Percentiles rank a stretch among this genome's conserved stretches.
Conservation (phyloP, 805 yeast genomes). For the Candida awuae region DNA sequence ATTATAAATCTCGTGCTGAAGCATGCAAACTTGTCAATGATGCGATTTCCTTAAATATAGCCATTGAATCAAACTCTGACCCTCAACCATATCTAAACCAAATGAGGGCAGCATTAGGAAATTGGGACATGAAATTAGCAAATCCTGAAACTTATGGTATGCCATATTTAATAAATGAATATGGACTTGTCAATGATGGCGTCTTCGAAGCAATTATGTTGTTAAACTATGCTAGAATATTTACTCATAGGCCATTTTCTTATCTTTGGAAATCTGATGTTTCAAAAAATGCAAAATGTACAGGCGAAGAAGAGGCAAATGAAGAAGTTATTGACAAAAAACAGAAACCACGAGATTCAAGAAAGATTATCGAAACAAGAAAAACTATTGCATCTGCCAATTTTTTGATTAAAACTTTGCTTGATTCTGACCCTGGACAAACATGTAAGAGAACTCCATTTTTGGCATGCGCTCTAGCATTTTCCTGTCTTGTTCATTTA, state of each 20-base stretch:
- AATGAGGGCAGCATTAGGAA: conserved; percentile 40
- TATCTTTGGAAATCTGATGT: conserved; percentile 43
- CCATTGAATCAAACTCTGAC: conserved; percentile 35
- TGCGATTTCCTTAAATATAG: conserved; percentile 39
- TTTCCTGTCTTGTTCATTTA: conserved; percentile 43
- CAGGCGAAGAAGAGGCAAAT: conserved; percentile 23
- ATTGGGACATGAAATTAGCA: conserved; percentile 41
- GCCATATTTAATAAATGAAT: conserved; percentile 35
- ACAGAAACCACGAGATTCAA: conserved; percentile 27
- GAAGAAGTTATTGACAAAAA: conserved; percentile 9
- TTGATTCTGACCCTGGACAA: conserved; percentile 40
- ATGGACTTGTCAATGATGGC: conserved; percentile 45
- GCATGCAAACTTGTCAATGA: conserved; percentile 43
- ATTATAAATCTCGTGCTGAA: conserved; percentile 39
- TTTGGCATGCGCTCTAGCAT: conserved; percentile 46
- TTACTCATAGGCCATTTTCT: conserved; percentile 47
- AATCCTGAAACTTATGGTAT: conserved; percentile 36
- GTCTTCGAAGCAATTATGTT: conserved; percentile 43
- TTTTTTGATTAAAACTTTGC: conserved; percentile 36
- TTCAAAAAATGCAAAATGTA: conserved; percentile 34
- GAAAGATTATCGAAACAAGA: conserved; percentile 43
- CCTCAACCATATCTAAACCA: conserved; percentile 31
- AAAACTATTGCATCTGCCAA: conserved; percentile 49
- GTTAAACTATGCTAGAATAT: conserved; percentile 45
- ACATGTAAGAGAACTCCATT: conserved; percentile 41